Conservation (phyloP, 257 asterid species). For the Echium plantagineum region DNA sequence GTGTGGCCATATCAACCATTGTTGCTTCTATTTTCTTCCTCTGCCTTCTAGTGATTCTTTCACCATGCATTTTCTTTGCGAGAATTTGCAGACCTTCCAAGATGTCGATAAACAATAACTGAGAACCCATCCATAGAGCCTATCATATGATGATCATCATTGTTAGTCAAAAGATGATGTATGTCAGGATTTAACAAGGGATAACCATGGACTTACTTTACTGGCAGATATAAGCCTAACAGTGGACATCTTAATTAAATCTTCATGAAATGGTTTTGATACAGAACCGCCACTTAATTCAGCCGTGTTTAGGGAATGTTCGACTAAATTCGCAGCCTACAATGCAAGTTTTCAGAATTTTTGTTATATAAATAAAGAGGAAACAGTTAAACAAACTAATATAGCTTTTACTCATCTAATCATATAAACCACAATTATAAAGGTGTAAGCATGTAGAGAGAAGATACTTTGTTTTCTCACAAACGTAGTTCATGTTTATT, state of each 20-base stretch:
- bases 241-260: slow-evolving; percentile 36
- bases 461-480: not conserved
- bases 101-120: slow-evolving; percentile 47
- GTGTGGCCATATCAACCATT: slow-evolving; percentile 42
- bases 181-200: not conserved
- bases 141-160: slow-evolving; percentile 19
- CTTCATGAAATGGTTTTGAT: slow-evolving; percentile 22
- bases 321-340: slow-evolving; percentile 30
- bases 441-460: too few relatives aligned
- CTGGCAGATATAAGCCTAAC: slow-evolving; percentile 40
- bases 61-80: slow-evolving; percentile 37
- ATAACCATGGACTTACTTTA: slow-evolving; percentile 33
- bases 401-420: too few relatives aligned
- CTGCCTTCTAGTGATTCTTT: slow-evolving; percentile 46
- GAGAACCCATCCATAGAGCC: slow-evolving; percentile 80
- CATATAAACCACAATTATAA: too few relatives aligned
- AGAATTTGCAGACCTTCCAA: slow-evolving; percentile 26
- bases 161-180: slow-evolving; percentile 4
- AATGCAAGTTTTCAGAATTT: slow-evolving; percentile 6
- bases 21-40: slow-evolving; percentile 47
- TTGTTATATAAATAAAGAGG: not conserved
- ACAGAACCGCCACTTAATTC: slow-evolving; percentile 14
- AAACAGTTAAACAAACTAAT: too few relatives aligned
- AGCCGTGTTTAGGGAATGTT: slow-evolving; percentile 14
- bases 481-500: not conserved